Conservation (phyloP, 2,329 filamentous ascomycete genomes). For the Apiospora rasikravindrae region DNA sequence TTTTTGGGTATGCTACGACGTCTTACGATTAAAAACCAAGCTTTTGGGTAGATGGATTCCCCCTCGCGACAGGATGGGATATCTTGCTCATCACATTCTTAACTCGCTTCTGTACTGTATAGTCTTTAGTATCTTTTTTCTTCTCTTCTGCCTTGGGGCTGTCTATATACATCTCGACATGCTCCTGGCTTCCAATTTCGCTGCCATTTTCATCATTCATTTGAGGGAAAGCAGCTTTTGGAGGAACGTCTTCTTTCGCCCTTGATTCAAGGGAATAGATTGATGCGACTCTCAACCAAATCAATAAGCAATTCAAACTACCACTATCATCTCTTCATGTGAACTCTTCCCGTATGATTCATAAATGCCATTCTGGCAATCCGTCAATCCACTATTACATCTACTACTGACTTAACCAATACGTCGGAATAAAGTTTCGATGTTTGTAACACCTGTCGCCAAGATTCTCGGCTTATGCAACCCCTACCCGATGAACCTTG, state of each 20-base stretch:
- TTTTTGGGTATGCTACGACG: constrained; percentile 16
- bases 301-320: not conserved
- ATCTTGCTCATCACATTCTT: not conserved
- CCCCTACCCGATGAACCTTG: no score
- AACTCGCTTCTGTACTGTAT: not conserved
- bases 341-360: not conserved
- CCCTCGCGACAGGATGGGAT: not conserved
- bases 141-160: not conserved
- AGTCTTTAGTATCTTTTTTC: not conserved
- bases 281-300: not conserved
- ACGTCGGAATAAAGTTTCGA: no score
- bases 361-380: not conserved
- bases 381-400: no score
- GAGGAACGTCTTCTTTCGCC: not conserved
- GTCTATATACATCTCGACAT: not conserved
- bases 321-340: not conserved
- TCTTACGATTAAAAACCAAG: constrained; percentile 1
- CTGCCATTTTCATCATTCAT: not conserved
- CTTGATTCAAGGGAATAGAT: not conserved
- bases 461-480: no score
- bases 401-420: no score
- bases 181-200: not conserved
- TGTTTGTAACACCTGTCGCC: no score
- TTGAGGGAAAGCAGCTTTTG: not conserved
- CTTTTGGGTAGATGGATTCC: not conserved